Conservation (phyloP, 805 yeast genomes). For the Metschnikowia vanudenii region DNA sequence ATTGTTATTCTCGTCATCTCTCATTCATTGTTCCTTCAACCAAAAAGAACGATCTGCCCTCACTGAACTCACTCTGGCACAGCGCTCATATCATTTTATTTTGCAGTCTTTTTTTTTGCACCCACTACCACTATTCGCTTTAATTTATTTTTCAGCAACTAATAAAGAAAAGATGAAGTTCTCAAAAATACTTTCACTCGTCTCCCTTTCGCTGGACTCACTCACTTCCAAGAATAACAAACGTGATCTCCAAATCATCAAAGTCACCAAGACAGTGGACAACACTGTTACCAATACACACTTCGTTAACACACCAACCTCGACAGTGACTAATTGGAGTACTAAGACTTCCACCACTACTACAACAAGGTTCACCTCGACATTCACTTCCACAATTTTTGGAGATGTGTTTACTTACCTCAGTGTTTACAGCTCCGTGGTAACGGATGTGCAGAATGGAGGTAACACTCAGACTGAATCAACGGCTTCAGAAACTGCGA, state of each 20-base stretch:
- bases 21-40: too few species aligned
- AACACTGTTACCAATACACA: conserved; percentile 33
- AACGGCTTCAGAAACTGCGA: too few species aligned
- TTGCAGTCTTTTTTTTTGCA: conserved; percentile 9
- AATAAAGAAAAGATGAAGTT: conserved; percentile 10
- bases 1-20: not conserved
- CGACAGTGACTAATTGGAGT: conserved; percentile 30
- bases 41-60: not conserved
- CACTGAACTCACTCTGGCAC: not conserved
- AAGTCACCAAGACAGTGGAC: conserved; percentile 36
- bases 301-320: conserved; percentile 30
- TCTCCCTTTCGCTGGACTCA: conserved; percentile 8
- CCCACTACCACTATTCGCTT: conserved; percentile 15
- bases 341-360: conserved; percentile 36
- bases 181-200: conserved; percentile 12
- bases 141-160: not conserved
- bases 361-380: conserved; percentile 42
- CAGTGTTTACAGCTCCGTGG: conserved; percentile 8
- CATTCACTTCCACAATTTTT: conserved; percentile 42
- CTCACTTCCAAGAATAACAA: conserved; percentile 11
- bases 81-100: not conserved
- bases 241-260: conserved; percentile 27
- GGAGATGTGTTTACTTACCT: conserved; percentile 38
- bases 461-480: not conserved
- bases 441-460: not conserved